A percentile compares a stretch with the other conserved stretches of the same genome.
Evolutionary conservation across 2,329 filamentous ascomycete species (phyloP).

Genomic region (Fonsecaea multimorphosa): DNA sequence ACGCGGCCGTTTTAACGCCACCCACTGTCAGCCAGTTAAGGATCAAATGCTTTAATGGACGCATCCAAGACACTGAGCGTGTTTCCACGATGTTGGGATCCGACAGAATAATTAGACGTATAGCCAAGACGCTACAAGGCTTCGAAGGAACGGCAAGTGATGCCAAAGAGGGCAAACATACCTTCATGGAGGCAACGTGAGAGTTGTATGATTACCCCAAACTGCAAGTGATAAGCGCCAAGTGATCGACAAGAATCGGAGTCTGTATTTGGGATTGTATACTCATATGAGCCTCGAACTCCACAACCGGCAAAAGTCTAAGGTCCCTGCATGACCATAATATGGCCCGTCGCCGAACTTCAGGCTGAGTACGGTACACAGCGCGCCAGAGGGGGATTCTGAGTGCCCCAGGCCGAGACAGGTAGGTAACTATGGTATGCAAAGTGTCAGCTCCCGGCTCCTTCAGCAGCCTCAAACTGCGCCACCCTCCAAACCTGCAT

Average conservation of each 20-base stretch:
- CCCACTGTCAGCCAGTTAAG: neutral
- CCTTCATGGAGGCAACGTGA: neutral
- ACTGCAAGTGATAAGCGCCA: neutral
- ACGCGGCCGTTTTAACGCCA: neutral
- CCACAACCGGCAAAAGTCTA: neutral
- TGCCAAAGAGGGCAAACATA: slow-evolving; percentile 2
- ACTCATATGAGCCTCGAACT: neutral
- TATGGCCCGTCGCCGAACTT: neutral
- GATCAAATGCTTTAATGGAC: neutral
- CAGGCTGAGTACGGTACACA: neutral
- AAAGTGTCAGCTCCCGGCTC: neutral
- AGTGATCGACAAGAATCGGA: neutral
- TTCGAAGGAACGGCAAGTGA: neutral
- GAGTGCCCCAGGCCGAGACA: neutral
- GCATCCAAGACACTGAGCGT: neutral
- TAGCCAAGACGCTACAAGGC: neutral
- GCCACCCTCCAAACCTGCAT: neutral
- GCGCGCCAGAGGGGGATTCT: neutral
- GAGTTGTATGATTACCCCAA: neutral
- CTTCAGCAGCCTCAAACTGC: neutral
- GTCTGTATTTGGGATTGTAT: neutral
- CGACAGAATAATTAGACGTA: neutral
- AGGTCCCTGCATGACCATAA: neutral
- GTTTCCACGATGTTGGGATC: neutral
- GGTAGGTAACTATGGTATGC: neutral